These are phyloP conservation scores for Yamadazyma laniorum DNA, from an alignment of 805 yeast species.

Conservation along the genomic window DNA sequence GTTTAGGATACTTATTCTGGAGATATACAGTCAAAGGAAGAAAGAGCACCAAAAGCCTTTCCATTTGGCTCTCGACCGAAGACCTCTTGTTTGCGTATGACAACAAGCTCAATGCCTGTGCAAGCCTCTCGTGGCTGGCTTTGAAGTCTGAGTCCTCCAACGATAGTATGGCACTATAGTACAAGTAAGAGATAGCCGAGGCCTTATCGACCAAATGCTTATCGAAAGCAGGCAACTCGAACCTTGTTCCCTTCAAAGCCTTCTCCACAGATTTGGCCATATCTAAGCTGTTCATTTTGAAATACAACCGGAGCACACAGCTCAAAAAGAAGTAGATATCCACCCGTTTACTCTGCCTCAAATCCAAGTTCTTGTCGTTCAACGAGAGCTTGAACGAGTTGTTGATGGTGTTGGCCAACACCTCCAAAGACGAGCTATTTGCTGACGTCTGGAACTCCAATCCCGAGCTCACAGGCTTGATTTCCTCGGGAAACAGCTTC, in stretches of 20 bases:
- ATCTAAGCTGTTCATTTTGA: conserved; percentile 62
- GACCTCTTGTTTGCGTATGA: conserved; percentile 19
- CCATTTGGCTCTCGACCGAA: conserved; percentile 30
- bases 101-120: conserved; percentile 45
- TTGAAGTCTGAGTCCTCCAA: conserved; percentile 62
- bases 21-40: conserved; percentile 62
- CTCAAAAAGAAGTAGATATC: conserved; percentile 72
- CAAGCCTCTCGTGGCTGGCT: conserved; percentile 50
- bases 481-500: conserved; percentile 26
- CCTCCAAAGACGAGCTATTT: conserved; percentile 39
- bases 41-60: conserved; percentile 54
- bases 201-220: conserved; percentile 30
- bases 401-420: conserved; percentile 64
- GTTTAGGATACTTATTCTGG: conserved; percentile 47
- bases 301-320: conserved; percentile 66
- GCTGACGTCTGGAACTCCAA: conserved; percentile 9
- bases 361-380: conserved; percentile 68
- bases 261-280: conserved; percentile 72
- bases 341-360: conserved; percentile 48
- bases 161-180: conserved; percentile 65
- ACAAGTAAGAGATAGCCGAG: conserved; percentile 61
- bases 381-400: conserved; percentile 73
- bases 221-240: conserved; percentile 52
- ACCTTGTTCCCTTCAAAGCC: conserved; percentile 56
- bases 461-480: conserved; percentile 18